phyloP scores from a whole-genome alignment of 768 basidiomycete genomes.

The Leccinum obscurum region DNA sequence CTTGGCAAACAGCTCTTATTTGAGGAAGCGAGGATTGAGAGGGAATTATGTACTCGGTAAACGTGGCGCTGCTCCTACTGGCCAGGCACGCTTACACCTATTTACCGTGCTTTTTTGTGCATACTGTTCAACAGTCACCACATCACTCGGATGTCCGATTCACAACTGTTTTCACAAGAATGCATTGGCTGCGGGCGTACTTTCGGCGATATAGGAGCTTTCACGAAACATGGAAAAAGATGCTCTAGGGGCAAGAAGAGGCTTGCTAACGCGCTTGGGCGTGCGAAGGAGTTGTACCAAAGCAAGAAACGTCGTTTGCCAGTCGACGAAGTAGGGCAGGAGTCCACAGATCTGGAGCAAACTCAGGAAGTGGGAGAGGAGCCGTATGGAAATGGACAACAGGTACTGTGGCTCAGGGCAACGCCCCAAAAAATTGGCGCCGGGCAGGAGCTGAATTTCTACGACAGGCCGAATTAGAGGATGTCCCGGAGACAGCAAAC shows the following conservation, averaged over 20 bases:
- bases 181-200: background rate
- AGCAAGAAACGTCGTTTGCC: background rate
- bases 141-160: too few species aligned
- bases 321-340: background rate
- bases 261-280: background rate
- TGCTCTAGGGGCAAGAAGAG: conserved; percentile 2
- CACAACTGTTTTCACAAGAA: background rate
- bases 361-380: background rate
- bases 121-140: too few species aligned
- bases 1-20: conserved; percentile 84
- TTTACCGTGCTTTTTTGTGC: too few species aligned
- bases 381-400: background rate
- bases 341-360: background rate
- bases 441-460: background rate
- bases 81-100: too few species aligned
- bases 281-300: background rate
- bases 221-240: background rate
- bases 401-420: background rate
- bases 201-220: background rate
- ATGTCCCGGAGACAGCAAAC: too few species aligned
- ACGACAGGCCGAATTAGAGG: background rate
- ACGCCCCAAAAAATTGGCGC: background rate
- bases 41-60: conserved; percentile 36
- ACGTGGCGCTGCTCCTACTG: too few species aligned
- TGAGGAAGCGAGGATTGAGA: conserved; percentile 79